Evolutionary conservation across 257 asterid genomes (phyloP), one percentile per base, ranked within the genome.

Genomic region (Parsonsia alboflavescens): DNA sequence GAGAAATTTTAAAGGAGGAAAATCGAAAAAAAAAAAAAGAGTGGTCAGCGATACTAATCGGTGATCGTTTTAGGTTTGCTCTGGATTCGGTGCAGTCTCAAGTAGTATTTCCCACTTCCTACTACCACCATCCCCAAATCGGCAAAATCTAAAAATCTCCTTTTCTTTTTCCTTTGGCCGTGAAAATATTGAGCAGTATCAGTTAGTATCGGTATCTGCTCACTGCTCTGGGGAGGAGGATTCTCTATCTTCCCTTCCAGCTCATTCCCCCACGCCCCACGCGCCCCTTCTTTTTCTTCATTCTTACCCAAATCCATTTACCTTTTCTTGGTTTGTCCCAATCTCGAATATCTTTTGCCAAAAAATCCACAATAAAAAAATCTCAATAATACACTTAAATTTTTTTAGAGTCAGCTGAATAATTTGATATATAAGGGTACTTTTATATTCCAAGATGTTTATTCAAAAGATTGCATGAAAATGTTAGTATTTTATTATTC

Each of bases 11-110:
- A 53, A 17, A 6, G 42, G 49, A 56, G 80, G 70, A 64, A 78
- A 68, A 50, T 73, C 65, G n/a, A 76, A 74, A 84, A 50, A 9
- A 5, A 49, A 46, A 5, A 13, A 46, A 73, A 16, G 50, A 67
- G 53, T 71, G 76, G 74, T 82, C 78, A 84, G 10, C 74, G 84
- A 88, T 84, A 81, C 76, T 83, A 33, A 33, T 69, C 39, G 86
- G 86, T 76, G 82, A 81, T 86, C 84, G 72, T 81, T 72, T 82
- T 78, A 28, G 79, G 66, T 30, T 64, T 81, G 9, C 73, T 75
- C 69, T 66, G 76, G 82, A 83, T 87, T 81, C 77, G 76, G 45
- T 76, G 77, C 59, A 75, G 66, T 73, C 42, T 54, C 3, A 33
- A 33, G 39, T 33, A 33, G 39, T 33, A n/a, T 4, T 57, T 52